phyloP scores from a whole-genome alignment of 2,329 filamentous ascomycete species.

The Neurospora sp. region DNA sequence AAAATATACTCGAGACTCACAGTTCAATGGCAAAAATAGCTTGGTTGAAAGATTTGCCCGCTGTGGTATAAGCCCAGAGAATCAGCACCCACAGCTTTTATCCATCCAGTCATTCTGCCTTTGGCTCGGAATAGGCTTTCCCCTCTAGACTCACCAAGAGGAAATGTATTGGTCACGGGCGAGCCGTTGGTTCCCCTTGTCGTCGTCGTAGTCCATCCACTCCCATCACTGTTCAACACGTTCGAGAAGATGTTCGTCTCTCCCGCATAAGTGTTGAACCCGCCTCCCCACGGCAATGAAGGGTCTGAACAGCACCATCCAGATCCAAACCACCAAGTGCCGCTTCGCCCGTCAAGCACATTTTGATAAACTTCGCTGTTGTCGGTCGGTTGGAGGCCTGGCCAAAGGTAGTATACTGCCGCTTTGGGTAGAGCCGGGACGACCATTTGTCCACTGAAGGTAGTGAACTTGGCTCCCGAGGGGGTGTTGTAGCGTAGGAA shows the following conservation, averaged over 20 bases:
- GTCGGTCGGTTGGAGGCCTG: conserved; percentile 30
- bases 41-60: conserved; percentile 29
- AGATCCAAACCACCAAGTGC: conserved; percentile 31
- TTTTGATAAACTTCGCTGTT: conserved; percentile 31
- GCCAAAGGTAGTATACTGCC: conserved; percentile 31
- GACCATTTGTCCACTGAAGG: conserved; percentile 22
- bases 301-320: conserved; percentile 33
- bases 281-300: conserved; percentile 27
- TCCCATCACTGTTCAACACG: conserved; percentile 14
- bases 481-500: conserved; percentile 25
- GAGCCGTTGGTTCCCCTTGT: conserved; percentile 21
- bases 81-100: not conserved
- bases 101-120: not conserved
- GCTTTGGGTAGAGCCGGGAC: conserved; percentile 22
- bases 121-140: not conserved
- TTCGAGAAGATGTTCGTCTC: conserved; percentile 26
- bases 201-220: conserved; percentile 25
- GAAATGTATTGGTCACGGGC: conserved; percentile 24
- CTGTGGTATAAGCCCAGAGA: conserved; percentile 7
- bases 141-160: conserved; percentile 18
- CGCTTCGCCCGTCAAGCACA: conserved; percentile 29
- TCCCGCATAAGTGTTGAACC: conserved; percentile 26
- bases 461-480: conserved; percentile 25
- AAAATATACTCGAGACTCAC: conserved; percentile 12
- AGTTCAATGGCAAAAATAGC: conserved; percentile 31